Conservation (phyloP, 2,329 filamentous ascomycete species). For the Tolypocladium nubicola region DNA sequence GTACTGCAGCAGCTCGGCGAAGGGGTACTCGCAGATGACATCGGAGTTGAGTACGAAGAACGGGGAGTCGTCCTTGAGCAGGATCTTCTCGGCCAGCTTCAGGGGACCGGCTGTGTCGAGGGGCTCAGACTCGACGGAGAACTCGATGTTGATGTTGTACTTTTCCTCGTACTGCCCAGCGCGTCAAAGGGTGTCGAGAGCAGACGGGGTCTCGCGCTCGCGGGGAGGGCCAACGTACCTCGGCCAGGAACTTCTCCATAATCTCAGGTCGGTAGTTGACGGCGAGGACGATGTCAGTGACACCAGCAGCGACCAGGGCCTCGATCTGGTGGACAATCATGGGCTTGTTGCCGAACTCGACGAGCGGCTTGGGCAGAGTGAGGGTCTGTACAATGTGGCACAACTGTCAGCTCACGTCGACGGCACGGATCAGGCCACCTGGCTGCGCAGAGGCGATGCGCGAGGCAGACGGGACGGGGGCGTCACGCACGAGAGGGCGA, state of each 20-base stretch:
- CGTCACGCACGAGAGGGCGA: slow-evolving; percentile 66
- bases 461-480: neutral
- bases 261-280: slow-evolving; percentile 98
- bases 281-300: slow-evolving; percentile 93
- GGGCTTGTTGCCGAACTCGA: slow-evolving; percentile 97
- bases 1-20: slow-evolving; percentile 80
- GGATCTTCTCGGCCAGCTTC: slow-evolving; percentile 86
- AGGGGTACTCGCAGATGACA: slow-evolving; percentile 96
- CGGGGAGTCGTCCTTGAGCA: slow-evolving; percentile 85
- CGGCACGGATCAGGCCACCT: neutral
- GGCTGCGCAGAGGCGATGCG: neutral
- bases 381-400: slow-evolving; percentile 55
- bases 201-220: neutral
- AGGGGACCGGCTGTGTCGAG: slow-evolving; percentile 90
- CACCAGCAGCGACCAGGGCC: slow-evolving; percentile 82
- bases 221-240: slow-evolving; percentile 40
- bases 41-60: slow-evolving; percentile 99
- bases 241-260: slow-evolving; percentile 88
- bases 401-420: slow-evolving; percentile 11
- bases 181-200: neutral
- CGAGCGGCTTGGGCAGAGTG: slow-evolving; percentile 91
- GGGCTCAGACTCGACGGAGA: slow-evolving; percentile 93
- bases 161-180: slow-evolving; percentile 65
- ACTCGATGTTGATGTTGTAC: slow-evolving; percentile 92
- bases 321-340: slow-evolving; percentile 99